Evolutionary conservation across 2,329 filamentous ascomycete genomes (phyloP), one percentile per base, ranked within the genome.

Genomic region (Colletotrichum truncatum): DNA sequence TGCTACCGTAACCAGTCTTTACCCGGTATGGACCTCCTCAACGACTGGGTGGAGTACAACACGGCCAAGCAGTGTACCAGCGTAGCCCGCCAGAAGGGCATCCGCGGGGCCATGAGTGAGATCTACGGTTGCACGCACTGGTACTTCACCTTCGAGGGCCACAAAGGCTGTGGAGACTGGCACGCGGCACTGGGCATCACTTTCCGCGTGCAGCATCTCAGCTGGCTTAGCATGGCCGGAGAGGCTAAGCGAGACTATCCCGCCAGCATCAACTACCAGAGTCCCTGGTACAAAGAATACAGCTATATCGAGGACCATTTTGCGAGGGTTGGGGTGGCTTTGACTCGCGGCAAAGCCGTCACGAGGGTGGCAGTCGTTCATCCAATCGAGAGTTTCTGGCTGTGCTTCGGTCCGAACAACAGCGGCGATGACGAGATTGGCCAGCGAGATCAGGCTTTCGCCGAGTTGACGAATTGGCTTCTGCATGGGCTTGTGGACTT

Each of bases 311-410:
- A 76, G 63, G 68, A 74, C 55, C 72, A 76, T 52, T 76, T 76
- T 25, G 70, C 75, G 9, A 70, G 75, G 46, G 73, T 76, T 5
- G 68, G 67, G 12, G 71, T 74, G 6, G 74, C 72, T 6, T 62
- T 76, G 68, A 75, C 74, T 3, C 67, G 74, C 23, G 75, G 75
- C 6, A 69, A 67, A 14, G 61, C 75, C 6, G 51, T 76, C 3
- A 74, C 72, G 3, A 67, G 71, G 7, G 71, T 76, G 25, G 75
- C 64, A 4, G 74, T 76, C 11, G 61, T 76, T 8, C 73, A 76
- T 64, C 75, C 75, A 2, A 75, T 76, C 43, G 74, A 76, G 45
- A 76, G 74, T 53, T 75, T 73, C 51, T 76, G 75, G 75, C 54
- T 76, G 2, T 69, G 69, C 7, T 76, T 73, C 64, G 74, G 75